phyloP scores from a whole-genome alignment of 257 asterid species.

The Schizonepeta tenuifolia region DNA sequence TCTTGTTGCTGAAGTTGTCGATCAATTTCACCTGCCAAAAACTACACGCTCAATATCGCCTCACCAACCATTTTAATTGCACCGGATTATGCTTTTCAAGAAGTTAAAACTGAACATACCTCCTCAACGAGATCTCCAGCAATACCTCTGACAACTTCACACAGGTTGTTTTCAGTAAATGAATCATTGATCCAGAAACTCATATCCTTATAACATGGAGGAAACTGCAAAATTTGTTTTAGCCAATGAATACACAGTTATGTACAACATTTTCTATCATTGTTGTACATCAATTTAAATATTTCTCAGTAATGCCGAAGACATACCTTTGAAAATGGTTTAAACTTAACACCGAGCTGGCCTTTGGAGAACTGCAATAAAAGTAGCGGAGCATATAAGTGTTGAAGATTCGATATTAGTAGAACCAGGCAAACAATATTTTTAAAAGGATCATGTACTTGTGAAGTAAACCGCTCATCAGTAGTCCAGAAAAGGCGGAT shows the following conservation, averaged over 20 bases:
- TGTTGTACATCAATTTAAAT: background rate
- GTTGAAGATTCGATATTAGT: background rate
- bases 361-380: conserved; percentile 72
- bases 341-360: conserved; percentile 83
- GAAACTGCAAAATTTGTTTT: conserved; percentile 59
- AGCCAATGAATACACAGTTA: conserved; percentile 10
- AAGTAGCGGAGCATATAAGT: conserved; percentile 25
- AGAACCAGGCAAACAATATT: background rate
- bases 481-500: conserved; percentile 92
- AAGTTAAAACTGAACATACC: conserved; percentile 47
- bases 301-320: conserved; percentile 15
- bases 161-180: conserved; percentile 84
- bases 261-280: background rate
- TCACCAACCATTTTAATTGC: background rate
- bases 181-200: conserved; percentile 90
- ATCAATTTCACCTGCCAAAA: conserved; percentile 69
- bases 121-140: conserved; percentile 94
- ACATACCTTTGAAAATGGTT: conserved; percentile 86
- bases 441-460: conserved; percentile 48
- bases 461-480: conserved; percentile 95
- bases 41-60: background rate
- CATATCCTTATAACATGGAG: conserved; percentile 93
- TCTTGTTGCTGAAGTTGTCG: conserved; percentile 87
- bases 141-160: conserved; percentile 86
- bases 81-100: background rate